Conservation (phyloP, 768 basidiomycete species). For the Daedaleopsis sinensis region DNA sequence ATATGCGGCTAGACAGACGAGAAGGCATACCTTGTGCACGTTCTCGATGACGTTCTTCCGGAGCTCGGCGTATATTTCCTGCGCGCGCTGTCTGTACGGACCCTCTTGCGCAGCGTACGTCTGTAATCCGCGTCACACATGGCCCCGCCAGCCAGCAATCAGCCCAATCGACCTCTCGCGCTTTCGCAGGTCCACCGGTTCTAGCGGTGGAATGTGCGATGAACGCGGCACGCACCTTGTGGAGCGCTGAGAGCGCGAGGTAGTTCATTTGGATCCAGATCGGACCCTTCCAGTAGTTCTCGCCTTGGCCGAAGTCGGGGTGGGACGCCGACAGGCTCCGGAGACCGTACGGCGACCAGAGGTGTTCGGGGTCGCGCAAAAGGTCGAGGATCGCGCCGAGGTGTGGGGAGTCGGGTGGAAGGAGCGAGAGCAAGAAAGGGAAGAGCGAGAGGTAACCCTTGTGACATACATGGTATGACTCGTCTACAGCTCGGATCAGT, state of each 20-base stretch:
- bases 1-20: too few relatives aligned
- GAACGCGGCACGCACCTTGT: conserved; percentile 55
- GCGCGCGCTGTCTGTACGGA: conserved; percentile 77
- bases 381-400: conserved; percentile 82
- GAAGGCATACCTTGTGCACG: conserved; percentile 58
- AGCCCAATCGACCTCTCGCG: neutral
- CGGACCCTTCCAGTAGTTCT: conserved; percentile 97
- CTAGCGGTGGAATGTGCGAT: neutral
- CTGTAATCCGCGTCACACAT: conserved; percentile 37
- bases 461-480: conserved; percentile 90
- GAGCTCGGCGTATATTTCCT: conserved; percentile 78
- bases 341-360: conserved; percentile 92
- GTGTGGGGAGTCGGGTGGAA: conserved; percentile 77
- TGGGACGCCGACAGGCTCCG: conserved; percentile 88
- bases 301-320: conserved; percentile 87
- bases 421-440: conserved; percentile 84
- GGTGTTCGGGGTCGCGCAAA: conserved; percentile 75
- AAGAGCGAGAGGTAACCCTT: conserved; percentile 93
- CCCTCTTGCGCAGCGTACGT: conserved; percentile 79
- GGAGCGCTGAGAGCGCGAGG: conserved; percentile 75
- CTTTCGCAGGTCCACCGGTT: neutral
- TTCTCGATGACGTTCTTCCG: conserved; percentile 86
- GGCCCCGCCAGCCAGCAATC: too few relatives aligned
- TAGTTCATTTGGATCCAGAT: conserved; percentile 99
- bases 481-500: conserved; percentile 53